Base-by-base conservation (phyloP, 2,329 filamentous ascomycete genomes). In the Ascochyta fabae region DNA sequence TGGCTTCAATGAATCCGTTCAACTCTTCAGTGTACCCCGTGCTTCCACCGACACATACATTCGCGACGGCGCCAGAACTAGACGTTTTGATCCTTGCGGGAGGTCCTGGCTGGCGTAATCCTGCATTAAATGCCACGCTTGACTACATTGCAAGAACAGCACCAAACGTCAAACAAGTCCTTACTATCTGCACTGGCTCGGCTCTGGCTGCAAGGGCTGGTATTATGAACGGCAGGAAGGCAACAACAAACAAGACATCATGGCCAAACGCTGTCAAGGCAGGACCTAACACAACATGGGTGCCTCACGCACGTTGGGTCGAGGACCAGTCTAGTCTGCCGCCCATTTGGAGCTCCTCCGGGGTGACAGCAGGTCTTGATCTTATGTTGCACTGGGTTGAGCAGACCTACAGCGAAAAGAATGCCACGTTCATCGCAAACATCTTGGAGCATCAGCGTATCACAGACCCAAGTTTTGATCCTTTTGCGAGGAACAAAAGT, bases 81-180 rank as follows among this genome's bases (percentile, higher is more conserved):
- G 84, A 89, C 51, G 83, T 88, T 4, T 79, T 90, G 16, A 74
- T 90, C 27, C 75, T 90, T n/a, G 87, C 87, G 0, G 87, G 88
- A 2, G 87, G 87, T 0, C 56, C 73, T 0, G 86, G 86, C 3
- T 78, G 69, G 48, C 56, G 75, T 22, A 66, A 65, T 40, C 58
- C 63, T 6, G 60, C 71, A 3, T 38, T 66, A 31, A 66, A 67
- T 1, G 56, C 69, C 4, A 75, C 79, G 1, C 68, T 83, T 5
- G 72, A 79, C 0, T 87, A 81, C 53, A 76, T 86, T 43, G 62
- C 68, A n/a, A 69, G 75, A 2, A 71, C 72, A 7, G 84, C 78
- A 59, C 81, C 84, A 0, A 59, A 66, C 3, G 72, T 88, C 19
- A 74, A 82, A 57, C 82, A 84, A 51, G 67, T 89, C 16, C 78